phyloP scores from a whole-genome alignment of 257 asterid genomes.

The Nicotiana noctiflora region DNA sequence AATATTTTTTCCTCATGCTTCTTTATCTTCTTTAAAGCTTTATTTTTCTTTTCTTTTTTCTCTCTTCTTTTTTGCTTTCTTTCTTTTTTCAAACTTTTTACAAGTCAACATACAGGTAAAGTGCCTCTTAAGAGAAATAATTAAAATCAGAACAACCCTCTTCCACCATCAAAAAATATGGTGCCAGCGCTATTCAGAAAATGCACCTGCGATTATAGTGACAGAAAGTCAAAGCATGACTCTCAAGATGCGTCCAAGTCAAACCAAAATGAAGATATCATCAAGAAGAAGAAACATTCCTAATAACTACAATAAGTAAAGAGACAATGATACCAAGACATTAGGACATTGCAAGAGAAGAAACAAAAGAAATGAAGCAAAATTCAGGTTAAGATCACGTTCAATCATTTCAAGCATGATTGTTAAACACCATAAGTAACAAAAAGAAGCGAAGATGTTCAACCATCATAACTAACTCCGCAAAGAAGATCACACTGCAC shows the following conservation, averaged over 20 bases:
- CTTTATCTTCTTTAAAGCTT: background rate
- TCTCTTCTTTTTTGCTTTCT: constrained; percentile 6
- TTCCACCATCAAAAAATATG: constrained; percentile 52
- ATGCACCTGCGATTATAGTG: constrained; percentile 68
- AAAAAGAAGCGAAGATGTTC: background rate
- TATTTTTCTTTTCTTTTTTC: background rate
- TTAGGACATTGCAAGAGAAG: background rate
- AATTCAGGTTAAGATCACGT: background rate
- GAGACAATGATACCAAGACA: constrained; percentile 6
- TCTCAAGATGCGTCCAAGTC: constrained; percentile 34
- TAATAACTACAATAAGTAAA: constrained; percentile 13
- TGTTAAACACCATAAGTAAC: too few species aligned
- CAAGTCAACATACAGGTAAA: constrained; percentile 26
- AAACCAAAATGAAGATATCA: constrained; percentile 17
- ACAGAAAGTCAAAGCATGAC: constrained; percentile 27
- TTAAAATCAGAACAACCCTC: constrained; percentile 44
- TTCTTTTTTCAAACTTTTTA: background rate
- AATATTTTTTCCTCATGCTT: background rate
- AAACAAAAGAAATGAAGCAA: background rate
- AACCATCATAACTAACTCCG: background rate
- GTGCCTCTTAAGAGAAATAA: constrained; percentile 14
- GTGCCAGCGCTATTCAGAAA: constrained; percentile 61
- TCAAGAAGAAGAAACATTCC: background rate
- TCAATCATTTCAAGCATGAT: background rate
- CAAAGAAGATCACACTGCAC: background rate